Evolutionary conservation across 225 moss, liverwort and hornwort genomes (phyloP), one percentile per base, ranked within the genome.

Genomic region (Polytrichum commune): DNA sequence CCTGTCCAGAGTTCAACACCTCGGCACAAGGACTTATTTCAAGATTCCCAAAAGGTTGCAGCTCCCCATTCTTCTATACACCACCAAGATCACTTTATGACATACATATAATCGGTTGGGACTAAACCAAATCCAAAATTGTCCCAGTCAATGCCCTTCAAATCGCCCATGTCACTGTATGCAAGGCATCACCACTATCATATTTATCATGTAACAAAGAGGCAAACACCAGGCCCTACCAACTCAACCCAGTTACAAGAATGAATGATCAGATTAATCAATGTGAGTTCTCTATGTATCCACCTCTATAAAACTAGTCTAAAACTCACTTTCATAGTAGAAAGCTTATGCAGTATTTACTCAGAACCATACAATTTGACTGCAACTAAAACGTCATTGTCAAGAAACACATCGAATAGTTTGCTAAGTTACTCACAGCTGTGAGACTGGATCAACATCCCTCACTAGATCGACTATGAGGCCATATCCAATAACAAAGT

Each of bases 1-100:
- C 97, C 91, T 98, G 97, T 76, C 94, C 94, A 86, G 95, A 98
- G 82, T 95, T 98, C 8, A 98, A 69, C 38, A 98, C 94, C 53
- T 84, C 92, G 76, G 97, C 97, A 72, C 87, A 81, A 58, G 97
- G 97, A 77, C 75, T 98, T 30, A 98, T 38, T 83, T 91, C 88
- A 75, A 95, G 62, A 68, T 98, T 98, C 30, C 97, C 97, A 64
- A 73, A 95, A 5, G 94, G 94, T 58, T 75, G 91, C 54, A 98
- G 72, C 78, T 90, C 88, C 63, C 92, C 92, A 66, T 86, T 82
- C 46, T 72, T 72, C 97, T 94, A 98, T 62, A 88, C 79, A 27
- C 90, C 95, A 54, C 73, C 84, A 68, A 74, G 82, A 62, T 87
- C 92, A 88, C 75, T 93, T 95, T 91, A 95, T 86, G 1, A 95